These are phyloP conservation scores for Neofusicoccum cordaticola DNA, from an alignment of 2,329 filamentous ascomycete species.

Conservation along the genomic window DNA sequence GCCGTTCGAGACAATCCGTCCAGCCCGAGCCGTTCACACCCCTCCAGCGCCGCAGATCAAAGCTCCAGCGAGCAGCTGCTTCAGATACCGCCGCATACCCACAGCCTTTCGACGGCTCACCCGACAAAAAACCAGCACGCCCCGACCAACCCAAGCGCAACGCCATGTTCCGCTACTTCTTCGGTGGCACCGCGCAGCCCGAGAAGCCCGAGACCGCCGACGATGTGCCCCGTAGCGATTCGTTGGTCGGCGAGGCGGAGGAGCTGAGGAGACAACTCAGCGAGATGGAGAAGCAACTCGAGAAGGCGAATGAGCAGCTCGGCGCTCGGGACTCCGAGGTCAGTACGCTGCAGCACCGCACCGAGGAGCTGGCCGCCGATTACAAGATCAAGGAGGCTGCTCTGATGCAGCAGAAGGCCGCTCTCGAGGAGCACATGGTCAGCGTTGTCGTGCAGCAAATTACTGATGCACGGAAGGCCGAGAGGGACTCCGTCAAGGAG, in stretches of 20 bases:
- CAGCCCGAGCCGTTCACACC: background rate
- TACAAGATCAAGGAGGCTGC: constrained; percentile 22
- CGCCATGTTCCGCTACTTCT: constrained; percentile 41
- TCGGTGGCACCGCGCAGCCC: constrained; percentile 25
- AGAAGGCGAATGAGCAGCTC: constrained; percentile 33
- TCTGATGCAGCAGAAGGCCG: constrained; percentile 33
- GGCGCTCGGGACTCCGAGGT: constrained; percentile 25
- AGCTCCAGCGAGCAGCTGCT: background rate
- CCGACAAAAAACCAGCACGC: constrained; percentile 27
- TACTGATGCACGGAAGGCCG: constrained; percentile 37
- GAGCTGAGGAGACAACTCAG: constrained; percentile 16
- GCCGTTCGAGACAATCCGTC: background rate
- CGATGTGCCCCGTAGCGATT: constrained; percentile 1
- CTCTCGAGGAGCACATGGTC: constrained; percentile 42
- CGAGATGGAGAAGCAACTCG: constrained; percentile 25
- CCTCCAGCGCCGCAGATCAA: background rate
- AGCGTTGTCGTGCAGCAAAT: constrained; percentile 41
- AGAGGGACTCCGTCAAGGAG: constrained; percentile 34
- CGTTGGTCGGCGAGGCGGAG: constrained; percentile 6
- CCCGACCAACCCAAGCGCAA: constrained; percentile 20
- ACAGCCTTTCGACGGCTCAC: constrained; percentile 23
- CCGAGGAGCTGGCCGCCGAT: constrained; percentile 21
- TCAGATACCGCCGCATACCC: constrained; percentile 25
- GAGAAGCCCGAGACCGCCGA: constrained; percentile 18
- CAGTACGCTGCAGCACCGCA: constrained; percentile 30